These are phyloP conservation scores for Chrysoporthe puriensis DNA, from an alignment of 2,329 filamentous ascomycete genomes.

Conservation along the genomic window DNA sequence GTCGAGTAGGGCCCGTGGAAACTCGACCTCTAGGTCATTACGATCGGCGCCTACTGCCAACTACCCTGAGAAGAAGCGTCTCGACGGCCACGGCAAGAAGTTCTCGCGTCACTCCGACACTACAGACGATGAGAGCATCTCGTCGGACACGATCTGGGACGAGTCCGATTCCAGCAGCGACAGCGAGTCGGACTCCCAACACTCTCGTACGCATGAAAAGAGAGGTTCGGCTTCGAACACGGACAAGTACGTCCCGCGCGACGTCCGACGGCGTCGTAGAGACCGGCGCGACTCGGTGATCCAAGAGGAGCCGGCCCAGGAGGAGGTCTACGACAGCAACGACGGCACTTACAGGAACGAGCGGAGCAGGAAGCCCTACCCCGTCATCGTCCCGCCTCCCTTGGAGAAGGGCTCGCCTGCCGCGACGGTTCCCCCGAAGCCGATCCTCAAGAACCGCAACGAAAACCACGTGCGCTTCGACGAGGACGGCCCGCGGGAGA, in stretches of 20 bases:
- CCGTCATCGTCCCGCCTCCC: constrained; percentile 45
- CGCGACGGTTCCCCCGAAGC: constrained; percentile 51
- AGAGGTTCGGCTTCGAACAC: constrained; percentile 28
- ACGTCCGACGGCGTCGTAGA: constrained; percentile 26
- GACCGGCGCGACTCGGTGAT: constrained; percentile 40
- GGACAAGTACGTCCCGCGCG: constrained; percentile 25
- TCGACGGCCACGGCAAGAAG: constrained; percentile 9
- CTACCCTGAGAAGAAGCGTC: constrained; percentile 19
- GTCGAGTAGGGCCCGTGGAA: constrained; percentile 40
- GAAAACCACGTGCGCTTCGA: constrained; percentile 60
- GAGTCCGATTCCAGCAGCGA: constrained; percentile 35
- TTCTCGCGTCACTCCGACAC: constrained; percentile 27
- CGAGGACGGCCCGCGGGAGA: constrained; percentile 49
- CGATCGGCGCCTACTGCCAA: constrained; percentile 2
- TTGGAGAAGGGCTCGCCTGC: constrained; percentile 39
- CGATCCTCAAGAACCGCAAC: constrained; percentile 65
- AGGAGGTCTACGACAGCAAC: constrained; percentile 28
- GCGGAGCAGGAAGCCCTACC: constrained; percentile 39
- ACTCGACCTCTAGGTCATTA: constrained; percentile 19
- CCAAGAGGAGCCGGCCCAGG: constrained; percentile 35
- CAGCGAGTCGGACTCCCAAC: constrained; percentile 27
- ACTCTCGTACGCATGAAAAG: constrained; percentile 18
- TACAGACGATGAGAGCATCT: constrained; percentile 28
- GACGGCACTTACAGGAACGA: constrained; percentile 29
- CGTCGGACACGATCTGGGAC: constrained; percentile 36